A percentile compares a stretch with the other conserved stretches of the same genome.
These are phyloP conservation scores for Borealophlyctis nickersoniae DNA, from an alignment of 192 early-diverging fungal genomes.

Conservation along the genomic window DNA sequence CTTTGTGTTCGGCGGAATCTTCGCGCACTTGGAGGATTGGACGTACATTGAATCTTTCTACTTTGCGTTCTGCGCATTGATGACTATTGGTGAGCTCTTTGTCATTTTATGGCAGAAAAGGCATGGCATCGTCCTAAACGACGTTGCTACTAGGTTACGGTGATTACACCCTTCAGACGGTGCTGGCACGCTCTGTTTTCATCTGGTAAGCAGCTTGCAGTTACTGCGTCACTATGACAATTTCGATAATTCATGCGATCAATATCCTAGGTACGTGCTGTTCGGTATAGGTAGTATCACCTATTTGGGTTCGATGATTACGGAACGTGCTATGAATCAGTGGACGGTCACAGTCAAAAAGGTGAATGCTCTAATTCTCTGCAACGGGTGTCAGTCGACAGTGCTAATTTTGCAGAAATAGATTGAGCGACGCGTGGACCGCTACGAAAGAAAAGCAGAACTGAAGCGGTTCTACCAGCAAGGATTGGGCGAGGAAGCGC, in stretches of 20 bases:
- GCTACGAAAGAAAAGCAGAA: slow-evolving; percentile 49
- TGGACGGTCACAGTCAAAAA: slow-evolving; percentile 42
- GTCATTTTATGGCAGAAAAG: slow-evolving; percentile 6
- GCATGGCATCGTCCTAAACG: neutral
- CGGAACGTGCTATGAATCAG: slow-evolving; percentile 46
- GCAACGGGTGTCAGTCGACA: too few relatives aligned
- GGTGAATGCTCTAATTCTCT: too few relatives aligned
- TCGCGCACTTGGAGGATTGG: slow-evolving; percentile 46
- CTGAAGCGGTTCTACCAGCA: slow-evolving; percentile 37
- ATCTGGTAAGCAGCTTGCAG: too few relatives aligned
- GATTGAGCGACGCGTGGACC: slow-evolving; percentile 48
- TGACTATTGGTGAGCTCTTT: slow-evolving; percentile 37
- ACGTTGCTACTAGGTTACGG: slow-evolving; percentile 29
- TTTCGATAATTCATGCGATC: too few relatives aligned
- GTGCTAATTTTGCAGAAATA: too few relatives aligned
- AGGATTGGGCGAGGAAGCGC: slow-evolving; percentile 16
- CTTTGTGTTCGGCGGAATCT: slow-evolving; percentile 37
- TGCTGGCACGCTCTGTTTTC: slow-evolving; percentile 39
- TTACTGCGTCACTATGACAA: too few relatives aligned
- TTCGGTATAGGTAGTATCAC: slow-evolving; percentile 38
- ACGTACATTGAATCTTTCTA: slow-evolving; percentile 44
- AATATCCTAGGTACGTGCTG: too few relatives aligned
- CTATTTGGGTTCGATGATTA: slow-evolving; percentile 41
- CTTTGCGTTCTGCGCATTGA: slow-evolving; percentile 40
- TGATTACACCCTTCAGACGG: slow-evolving; percentile 34